A percentile compares a stretch with the other conserved stretches of the same genome.
Conservation (phyloP, 495 filamentous ascomycete genomes). For the Penicillium lagena region DNA sequence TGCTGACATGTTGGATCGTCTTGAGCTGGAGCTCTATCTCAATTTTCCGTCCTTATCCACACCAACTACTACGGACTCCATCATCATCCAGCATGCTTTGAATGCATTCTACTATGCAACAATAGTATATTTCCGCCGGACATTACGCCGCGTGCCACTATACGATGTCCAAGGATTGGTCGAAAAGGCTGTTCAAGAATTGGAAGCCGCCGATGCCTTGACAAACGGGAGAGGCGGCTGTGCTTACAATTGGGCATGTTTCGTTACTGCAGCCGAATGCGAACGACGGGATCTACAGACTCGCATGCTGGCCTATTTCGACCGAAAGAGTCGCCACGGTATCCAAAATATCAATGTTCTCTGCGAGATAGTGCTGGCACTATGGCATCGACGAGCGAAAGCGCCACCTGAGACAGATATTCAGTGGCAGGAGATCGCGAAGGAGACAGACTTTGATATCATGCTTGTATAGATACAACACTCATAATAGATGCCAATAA, state of each 20-base stretch:
- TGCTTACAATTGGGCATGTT: conserved; percentile 21
- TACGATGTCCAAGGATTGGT: conserved; percentile 17
- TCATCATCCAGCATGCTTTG: conserved; percentile 17
- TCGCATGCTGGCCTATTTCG: conserved; percentile 15
- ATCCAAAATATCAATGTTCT: conserved; percentile 18
- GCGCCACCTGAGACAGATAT: conserved; percentile 9
- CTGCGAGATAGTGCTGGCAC: conserved; percentile 13
- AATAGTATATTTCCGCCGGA: conserved; percentile 19
- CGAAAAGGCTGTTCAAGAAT: conserved; percentile 17
- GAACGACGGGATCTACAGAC: conserved; percentile 12
- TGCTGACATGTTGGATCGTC: conserved; percentile 9
- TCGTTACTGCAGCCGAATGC: conserved; percentile 23
- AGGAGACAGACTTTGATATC: conserved; percentile 19
- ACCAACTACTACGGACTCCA: conserved; percentile 5
- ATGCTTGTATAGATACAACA: conserved; percentile 17
- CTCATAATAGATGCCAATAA: neutral
- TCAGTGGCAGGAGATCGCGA: conserved; percentile 21
- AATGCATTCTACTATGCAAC: conserved; percentile 24
- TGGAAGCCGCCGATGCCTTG: conserved; percentile 14
- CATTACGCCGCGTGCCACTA: conserved; percentile 8
- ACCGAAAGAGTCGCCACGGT: conserved; percentile 14
- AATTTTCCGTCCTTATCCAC: conserved; percentile 11
- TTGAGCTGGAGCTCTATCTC: conserved; percentile 18
- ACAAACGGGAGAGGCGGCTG: conserved; percentile 13
- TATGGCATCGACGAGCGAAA: conserved; percentile 13